Evolutionary conservation across 371 early-diverging fungal species (phyloP).

Genomic region (Mucor circinelloides): DNA sequence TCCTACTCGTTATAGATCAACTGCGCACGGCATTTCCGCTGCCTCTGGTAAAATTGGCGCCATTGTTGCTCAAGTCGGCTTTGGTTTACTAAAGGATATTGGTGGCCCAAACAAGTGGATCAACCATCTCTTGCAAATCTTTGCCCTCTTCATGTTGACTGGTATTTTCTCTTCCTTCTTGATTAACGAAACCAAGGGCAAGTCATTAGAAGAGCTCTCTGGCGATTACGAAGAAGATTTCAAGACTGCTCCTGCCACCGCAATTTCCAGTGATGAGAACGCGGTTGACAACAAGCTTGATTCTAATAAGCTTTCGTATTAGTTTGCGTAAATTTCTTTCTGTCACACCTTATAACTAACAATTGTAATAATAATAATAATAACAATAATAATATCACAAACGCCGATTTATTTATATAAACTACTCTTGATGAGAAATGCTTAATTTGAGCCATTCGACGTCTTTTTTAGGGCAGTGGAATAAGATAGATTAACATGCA

Average conservation of each 20-base stretch:
- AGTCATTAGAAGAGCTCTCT: conserved; percentile 41
- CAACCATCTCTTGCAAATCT: conserved; percentile 68
- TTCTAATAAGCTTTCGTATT: background rate
- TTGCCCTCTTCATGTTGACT: conserved; percentile 76
- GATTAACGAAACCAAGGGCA: conserved; percentile 50
- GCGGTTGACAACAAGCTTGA: background rate
- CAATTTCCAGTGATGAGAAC: background rate
- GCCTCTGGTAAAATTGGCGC: too few relatives aligned
- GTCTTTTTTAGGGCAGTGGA: background rate
- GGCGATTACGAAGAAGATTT: conserved; percentile 21
- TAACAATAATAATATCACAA: background rate
- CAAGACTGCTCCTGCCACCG: background rate
- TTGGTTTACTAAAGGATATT: conserved; percentile 69
- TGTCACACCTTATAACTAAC: background rate
- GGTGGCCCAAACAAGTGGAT: conserved; percentile 69
- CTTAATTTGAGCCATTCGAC: background rate
- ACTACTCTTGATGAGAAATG: too few relatives aligned
- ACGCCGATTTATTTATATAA: background rate
- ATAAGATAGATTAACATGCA: background rate
- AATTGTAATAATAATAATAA: background rate
- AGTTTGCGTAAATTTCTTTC: background rate
- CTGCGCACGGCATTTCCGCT: conserved; percentile 88
- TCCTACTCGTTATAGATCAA: conserved; percentile 84
- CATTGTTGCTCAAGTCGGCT: conserved; percentile 75
- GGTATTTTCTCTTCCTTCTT: conserved; percentile 64